Conservation (phyloP, 768 basidiomycete species). For the Strobilomyces echinocephalus region DNA sequence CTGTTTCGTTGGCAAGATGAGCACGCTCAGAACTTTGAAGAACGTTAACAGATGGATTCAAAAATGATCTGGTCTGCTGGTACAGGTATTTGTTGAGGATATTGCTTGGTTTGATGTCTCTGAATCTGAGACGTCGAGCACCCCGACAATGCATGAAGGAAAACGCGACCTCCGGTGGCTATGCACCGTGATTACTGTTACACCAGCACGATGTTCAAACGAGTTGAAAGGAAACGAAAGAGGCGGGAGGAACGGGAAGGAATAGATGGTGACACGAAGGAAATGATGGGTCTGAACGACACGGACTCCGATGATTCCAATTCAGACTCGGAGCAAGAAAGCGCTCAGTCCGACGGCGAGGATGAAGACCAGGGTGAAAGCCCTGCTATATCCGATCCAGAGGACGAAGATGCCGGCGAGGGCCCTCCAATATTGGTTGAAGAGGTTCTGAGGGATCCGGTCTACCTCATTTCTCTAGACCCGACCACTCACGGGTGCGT, state of each 20-base stretch:
- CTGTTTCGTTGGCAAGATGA: slow-evolving; percentile 1
- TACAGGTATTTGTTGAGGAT: slow-evolving; percentile 10
- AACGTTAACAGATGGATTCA: not conserved
- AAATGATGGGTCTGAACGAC: slow-evolving; percentile 62
- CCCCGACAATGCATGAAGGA: slow-evolving; percentile 29
- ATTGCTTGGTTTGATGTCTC: slow-evolving; percentile 14
- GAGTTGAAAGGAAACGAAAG: slow-evolving; percentile 61
- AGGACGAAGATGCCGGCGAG: slow-evolving; percentile 25
- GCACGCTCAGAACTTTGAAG: not conserved
- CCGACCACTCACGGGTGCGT: slow-evolving; percentile 57
- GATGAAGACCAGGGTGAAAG: slow-evolving; percentile 24
- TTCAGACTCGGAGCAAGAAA: slow-evolving; percentile 39
- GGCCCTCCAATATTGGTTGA: slow-evolving; percentile 47
- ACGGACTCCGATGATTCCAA: slow-evolving; percentile 70
- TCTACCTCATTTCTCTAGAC: slow-evolving; percentile 55
- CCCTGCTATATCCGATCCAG: slow-evolving; percentile 17
- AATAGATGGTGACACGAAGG: slow-evolving; percentile 60
- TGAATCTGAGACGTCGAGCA: slow-evolving; percentile 14
- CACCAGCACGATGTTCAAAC: slow-evolving; percentile 63
- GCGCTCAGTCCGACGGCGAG: slow-evolving; percentile 29
- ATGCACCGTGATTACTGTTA: slow-evolving; percentile 1
- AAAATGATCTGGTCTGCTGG: not conserved
- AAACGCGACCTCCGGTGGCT: slow-evolving; percentile 24
- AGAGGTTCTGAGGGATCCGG: slow-evolving; percentile 58
- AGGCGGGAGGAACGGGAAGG: slow-evolving; percentile 62